Evolutionary conservation across 441 rosid species (phyloP).

Genomic region (Arabidopsis lyrata): DNA sequence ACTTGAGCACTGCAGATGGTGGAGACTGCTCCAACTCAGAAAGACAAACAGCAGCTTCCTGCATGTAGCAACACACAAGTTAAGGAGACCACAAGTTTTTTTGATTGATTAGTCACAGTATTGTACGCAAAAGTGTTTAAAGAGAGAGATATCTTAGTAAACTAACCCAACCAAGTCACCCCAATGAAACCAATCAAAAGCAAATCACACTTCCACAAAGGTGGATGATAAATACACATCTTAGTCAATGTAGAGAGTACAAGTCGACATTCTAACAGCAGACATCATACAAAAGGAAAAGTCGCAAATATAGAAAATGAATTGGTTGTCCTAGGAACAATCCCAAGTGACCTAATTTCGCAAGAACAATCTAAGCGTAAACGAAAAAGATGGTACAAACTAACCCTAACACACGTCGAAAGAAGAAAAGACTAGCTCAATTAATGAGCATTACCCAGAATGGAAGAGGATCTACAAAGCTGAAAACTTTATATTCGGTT

Average conservation of each 20-base stretch:
- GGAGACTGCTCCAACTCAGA: slow-evolving; percentile 93
- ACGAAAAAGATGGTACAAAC: not conserved
- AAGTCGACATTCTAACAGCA: slow-evolving; percentile 13
- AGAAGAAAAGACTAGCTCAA: slow-evolving; percentile 15
- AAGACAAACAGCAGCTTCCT: slow-evolving; percentile 95
- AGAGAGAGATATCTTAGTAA: slow-evolving; percentile 18
- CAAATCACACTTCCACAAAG: slow-evolving; percentile 27
- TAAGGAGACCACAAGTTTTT: not conserved
- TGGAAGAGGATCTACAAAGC: slow-evolving; percentile 9
- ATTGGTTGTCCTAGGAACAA: not conserved
- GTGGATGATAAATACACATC: slow-evolving; percentile 22
- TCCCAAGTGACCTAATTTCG: slow-evolving; percentile 38
- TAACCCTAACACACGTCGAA: slow-evolving; percentile 49
- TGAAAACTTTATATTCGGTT: not conserved
- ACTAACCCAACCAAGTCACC: slow-evolving; percentile 22
- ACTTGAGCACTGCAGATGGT: slow-evolving; percentile 67
- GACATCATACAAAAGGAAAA: slow-evolving; percentile 2
- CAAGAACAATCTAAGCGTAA: not conserved
- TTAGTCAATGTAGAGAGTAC: not conserved
- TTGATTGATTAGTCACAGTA: not conserved
- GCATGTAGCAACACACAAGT: slow-evolving; percentile 48
- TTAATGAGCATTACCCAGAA: slow-evolving; percentile 26
- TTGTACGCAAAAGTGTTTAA: not conserved
- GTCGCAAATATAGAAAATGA: not conserved
- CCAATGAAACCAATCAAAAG: slow-evolving; percentile 23